phyloP scores from a whole-genome alignment of 176 grass and related monocot genomes.

The Eremochloa ophiuroides region DNA sequence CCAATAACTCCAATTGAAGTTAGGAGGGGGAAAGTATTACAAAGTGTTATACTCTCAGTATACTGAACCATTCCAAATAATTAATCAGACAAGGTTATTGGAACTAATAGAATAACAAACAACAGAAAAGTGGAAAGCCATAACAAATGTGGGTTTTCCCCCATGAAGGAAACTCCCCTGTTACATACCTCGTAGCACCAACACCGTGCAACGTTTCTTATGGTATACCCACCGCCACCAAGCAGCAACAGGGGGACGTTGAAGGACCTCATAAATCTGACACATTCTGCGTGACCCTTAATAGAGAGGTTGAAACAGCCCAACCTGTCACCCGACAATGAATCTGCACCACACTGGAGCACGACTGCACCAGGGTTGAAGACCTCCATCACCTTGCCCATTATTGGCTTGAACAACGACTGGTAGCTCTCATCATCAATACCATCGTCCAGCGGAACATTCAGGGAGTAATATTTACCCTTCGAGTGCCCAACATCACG shows the following conservation, averaged over 20 bases:
- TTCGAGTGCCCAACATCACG: slow-evolving; percentile 58
- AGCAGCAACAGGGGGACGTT: slow-evolving; percentile 81
- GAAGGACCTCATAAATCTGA: slow-evolving; percentile 94
- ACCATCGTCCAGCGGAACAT: slow-evolving; percentile 84
- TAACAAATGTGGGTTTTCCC: not conserved
- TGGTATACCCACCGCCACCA: slow-evolving; percentile 92
- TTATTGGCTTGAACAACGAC: slow-evolving; percentile 85
- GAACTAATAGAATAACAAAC: not conserved
- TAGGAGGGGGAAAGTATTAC: not conserved
- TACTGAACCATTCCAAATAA: not conserved
- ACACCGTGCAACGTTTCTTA: slow-evolving; percentile 85
- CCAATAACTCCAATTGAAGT: not conserved
- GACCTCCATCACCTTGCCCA: slow-evolving; percentile 93
- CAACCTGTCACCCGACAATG: slow-evolving; percentile 83
- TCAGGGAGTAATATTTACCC: slow-evolving; percentile 85
- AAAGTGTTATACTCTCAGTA: not conserved
- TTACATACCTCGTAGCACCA: slow-evolving; percentile 96
- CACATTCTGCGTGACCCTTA: slow-evolving; percentile 81
- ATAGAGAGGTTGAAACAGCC: slow-evolving; percentile 95
- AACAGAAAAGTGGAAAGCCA: not conserved
- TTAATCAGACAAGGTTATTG: not conserved
- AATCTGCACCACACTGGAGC: slow-evolving; percentile 89
- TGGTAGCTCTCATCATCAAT: slow-evolving; percentile 96
- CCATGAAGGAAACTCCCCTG: not conserved
- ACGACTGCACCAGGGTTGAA: slow-evolving; percentile 80